Base-by-base conservation (phyloP, 106 monocot species). In the Triglochin maritima region DNA sequence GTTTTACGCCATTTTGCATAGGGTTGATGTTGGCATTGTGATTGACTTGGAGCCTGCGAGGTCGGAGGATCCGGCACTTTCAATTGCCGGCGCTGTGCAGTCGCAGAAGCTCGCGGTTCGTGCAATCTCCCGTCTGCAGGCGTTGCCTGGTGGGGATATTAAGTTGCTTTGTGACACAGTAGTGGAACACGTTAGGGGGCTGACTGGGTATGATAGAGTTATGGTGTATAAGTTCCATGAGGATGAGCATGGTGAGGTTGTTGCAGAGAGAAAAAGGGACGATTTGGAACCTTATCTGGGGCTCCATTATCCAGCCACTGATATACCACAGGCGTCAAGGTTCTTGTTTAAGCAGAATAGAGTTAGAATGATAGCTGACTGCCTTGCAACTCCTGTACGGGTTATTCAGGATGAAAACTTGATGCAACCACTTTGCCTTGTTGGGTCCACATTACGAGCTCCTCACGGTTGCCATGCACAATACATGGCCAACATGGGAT, bases 141-240 rank as follows among this genome's bases (percentile, higher is more conserved):
- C 93, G 0, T 84, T 94, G 48, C 94, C 94, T 15, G 78, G 86
- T 46, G 94, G 94, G 12, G 94, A 94, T 70, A 80, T 94, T 69
- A 80, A 81, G 44, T 65, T 89, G 11, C 74, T 94, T 3, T 94
- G 89, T 46, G 89, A 84, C 68, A 81, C 94, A 14, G 86, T 89
- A 6, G 94, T 89, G 7, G 67, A 67, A 10, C 86, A 82, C 45
- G 94, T 94, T 51, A 71, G 84, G n/a, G 89, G 89, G 63, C 86
- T 94, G 66, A 94, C 94, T 0, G 94, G 89, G 4, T 94, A 94
- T 47, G 86, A 94, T 49, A 74, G 94, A 3, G 89, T 94, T 41
- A 94, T 94, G 94, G 89, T 94, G 3, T 94, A 94, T 79, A 89
- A 81, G 74, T 94, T 94, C 71, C 94, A 94, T 52, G 94, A 82